Base-by-base conservation (phyloP, 2,329 filamentous ascomycete species). In the Byssochlamys sp. region DNA sequence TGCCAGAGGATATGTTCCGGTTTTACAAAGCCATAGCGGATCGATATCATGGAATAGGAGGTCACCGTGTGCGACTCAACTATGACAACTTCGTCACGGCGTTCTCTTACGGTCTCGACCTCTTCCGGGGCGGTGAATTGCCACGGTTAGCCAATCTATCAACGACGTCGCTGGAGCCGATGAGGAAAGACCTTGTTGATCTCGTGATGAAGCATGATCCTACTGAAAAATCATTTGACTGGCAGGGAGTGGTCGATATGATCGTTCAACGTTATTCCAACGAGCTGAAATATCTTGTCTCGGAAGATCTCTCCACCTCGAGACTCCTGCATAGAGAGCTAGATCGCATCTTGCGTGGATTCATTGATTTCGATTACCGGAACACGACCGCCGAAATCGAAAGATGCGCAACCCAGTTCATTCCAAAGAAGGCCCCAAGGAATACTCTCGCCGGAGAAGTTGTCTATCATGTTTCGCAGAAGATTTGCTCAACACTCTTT, bases 161-260 rank as follows among this genome's bases (percentile, higher is more conserved):
- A 1, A 11, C 61, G 1, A 57, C 62, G 10, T 66, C 74, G 1
- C 62, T 82, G 25, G 60, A 65, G 0, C 60, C 64, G 11, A 66
- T 80, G 14, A 69, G 76, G 50, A 59, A 65, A 0, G 78, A 83
- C 24, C 67, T 87, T 1, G 71, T 71, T 2, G 57, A 66, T 0
- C 69, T 83, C 52, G 71, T 80, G 1, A 61, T 71, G 29, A 62
- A 57, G 7, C 64, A 71, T 10, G 69, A 71, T 11, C 61, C 53
- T 63, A 60, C 26, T 60, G 65, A 19, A 66, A 12, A 54, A 6
- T 61, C 62, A 2, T 65, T 82, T 27, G 74, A 89, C 63, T 91
- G 88, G 88, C 88, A 90, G 66, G 78, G 73, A 0, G 74, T 87
- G 1, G 78, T 80, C 0, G 88, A 91, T 63, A 79, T 87, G 76